phyloP scores from a whole-genome alignment of 768 basidiomycete genomes.

The Daedaleopsis nitida region DNA sequence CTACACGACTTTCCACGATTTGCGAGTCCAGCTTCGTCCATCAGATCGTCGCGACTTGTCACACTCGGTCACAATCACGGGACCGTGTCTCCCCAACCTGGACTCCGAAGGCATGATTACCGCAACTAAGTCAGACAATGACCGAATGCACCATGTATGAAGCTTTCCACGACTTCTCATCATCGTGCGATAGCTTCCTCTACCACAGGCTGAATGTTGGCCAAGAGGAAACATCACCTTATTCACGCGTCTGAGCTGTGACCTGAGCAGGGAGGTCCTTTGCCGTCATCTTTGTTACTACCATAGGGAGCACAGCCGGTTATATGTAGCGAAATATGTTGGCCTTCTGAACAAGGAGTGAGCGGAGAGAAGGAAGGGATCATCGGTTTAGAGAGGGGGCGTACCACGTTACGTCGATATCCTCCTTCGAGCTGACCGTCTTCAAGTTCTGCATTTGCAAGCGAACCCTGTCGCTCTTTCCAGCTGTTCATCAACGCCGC shows the following conservation, averaged over 20 bases:
- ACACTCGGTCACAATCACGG: not conserved
- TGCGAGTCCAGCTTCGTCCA: too few species aligned
- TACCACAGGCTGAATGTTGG: too few species aligned
- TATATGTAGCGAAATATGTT: slow-evolving; percentile 26
- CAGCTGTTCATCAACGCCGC: slow-evolving; percentile 19
- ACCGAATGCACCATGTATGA: too few species aligned
- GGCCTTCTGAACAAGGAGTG: slow-evolving; percentile 16
- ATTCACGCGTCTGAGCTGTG: too few species aligned
- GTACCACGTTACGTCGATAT: slow-evolving; percentile 21
- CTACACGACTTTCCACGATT: not conserved
- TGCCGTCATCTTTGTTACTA: not conserved
- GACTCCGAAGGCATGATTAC: not conserved
- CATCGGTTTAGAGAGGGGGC: not conserved
- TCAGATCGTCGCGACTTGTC: not conserved
- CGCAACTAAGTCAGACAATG: too few species aligned
- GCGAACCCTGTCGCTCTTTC: slow-evolving; percentile 24
- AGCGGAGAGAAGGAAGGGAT: not conserved
- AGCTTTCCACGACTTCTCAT: too few species aligned
- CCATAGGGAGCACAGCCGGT: not conserved
- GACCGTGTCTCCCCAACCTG: not conserved
- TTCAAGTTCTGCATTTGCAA: slow-evolving; percentile 25
- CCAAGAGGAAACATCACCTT: too few species aligned
- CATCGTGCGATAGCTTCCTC: too few species aligned
- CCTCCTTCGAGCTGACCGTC: slow-evolving; percentile 21
- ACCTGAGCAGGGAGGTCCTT: not conserved